phyloP scores from a whole-genome alignment of 2,329 filamentous ascomycete genomes.

The Neonectria punicea region DNA sequence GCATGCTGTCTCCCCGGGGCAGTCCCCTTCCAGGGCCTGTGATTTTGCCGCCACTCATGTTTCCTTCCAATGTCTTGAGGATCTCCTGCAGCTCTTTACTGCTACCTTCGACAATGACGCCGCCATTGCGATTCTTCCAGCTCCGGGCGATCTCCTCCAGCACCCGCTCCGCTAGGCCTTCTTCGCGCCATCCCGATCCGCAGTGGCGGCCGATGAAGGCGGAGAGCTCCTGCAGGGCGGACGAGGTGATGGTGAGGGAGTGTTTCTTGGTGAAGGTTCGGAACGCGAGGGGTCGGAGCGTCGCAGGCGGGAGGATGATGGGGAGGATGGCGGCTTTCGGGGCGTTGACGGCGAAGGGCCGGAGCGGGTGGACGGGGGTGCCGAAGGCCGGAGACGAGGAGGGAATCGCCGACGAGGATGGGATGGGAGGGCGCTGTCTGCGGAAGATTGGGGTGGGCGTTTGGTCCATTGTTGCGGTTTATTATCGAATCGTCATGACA shows the following conservation, averaged over 20 bases:
- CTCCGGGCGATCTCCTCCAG: constrained; percentile 89
- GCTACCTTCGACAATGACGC: constrained; percentile 88
- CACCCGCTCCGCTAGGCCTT: constrained; percentile 90
- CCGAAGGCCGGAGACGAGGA: constrained; percentile 93
- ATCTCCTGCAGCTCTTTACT: constrained; percentile 83
- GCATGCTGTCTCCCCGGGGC: constrained; percentile 67
- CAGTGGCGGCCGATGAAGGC: constrained; percentile 93
- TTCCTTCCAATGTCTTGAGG: constrained; percentile 83
- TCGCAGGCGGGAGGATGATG: constrained; percentile 87
- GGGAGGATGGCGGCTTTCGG: constrained; percentile 78
- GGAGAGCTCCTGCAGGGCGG: constrained; percentile 85
- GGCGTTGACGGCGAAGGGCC: constrained; percentile 66
- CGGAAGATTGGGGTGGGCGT: constrained; percentile 53
- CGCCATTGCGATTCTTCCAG: constrained; percentile 91
- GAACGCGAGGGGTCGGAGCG: constrained; percentile 89
- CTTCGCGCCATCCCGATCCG: constrained; percentile 95
- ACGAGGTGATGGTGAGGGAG: constrained; percentile 89
- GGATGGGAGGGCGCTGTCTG: constrained; percentile 45
- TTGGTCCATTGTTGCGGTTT: constrained; percentile 48
- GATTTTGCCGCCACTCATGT: constrained; percentile 87
- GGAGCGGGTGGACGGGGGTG: constrained; percentile 84
- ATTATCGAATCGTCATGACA: constrained; percentile 33
- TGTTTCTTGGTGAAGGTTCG: constrained; percentile 98
- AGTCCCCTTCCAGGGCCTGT: constrained; percentile 63
- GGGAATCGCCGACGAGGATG: constrained; percentile 71